phyloP scores from a whole-genome alignment of 805 yeast genomes.

The Helenozyma rhizophorensis region DNA sequence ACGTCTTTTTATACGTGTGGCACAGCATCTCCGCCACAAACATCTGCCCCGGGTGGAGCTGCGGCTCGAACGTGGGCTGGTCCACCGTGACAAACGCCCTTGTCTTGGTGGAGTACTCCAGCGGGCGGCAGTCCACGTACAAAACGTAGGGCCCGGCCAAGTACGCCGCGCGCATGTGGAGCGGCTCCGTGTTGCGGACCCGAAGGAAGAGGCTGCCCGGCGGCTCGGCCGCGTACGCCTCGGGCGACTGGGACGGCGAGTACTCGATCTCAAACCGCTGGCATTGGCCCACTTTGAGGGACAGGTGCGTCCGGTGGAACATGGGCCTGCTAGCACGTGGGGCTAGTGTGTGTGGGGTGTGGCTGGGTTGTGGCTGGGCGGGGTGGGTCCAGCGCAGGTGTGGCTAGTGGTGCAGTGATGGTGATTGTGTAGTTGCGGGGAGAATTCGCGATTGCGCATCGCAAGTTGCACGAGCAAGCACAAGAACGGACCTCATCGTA shows the following conservation, averaged over 20 bases:
- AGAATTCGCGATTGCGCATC: no score
- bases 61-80: constrained; percentile 73
- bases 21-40: constrained; percentile 57
- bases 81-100: constrained; percentile 66
- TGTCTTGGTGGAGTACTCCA: constrained; percentile 52
- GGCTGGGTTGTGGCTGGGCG: no score
- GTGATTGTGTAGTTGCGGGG: no score
- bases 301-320: no score
- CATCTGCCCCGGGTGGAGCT: constrained; percentile 63
- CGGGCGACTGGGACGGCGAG: constrained; percentile 11
- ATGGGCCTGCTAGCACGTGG: no score
- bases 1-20: constrained; percentile 54
- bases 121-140: constrained; percentile 76
- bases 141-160: constrained; percentile 85
- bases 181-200: constrained; percentile 66
- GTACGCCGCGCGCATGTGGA: constrained; percentile 76
- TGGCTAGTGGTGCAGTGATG: no score
- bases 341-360: no score
- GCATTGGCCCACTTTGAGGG: constrained; percentile 11
- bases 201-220: constrained; percentile 43
- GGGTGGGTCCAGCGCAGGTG: no score
- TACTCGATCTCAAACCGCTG: constrained; percentile 11
- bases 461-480: no score
- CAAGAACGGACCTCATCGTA: no score
- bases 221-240: constrained; percentile 14